Base-by-base conservation (phyloP, 768 basidiomycete genomes). In the Lactifluus rugatus region DNA sequence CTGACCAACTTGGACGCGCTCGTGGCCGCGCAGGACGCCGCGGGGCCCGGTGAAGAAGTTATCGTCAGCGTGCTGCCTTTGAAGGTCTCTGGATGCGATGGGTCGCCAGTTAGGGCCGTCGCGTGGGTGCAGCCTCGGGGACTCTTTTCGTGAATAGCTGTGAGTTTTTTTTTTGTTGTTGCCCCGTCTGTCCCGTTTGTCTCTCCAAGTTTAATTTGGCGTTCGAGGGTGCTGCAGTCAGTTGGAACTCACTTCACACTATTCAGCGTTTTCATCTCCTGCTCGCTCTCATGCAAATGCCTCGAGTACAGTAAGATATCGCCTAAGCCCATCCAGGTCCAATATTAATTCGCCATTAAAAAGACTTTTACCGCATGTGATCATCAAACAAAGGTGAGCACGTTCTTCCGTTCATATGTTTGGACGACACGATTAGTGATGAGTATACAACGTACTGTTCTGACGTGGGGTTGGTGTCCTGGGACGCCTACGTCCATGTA, bases 91-190 rank as follows among this genome's bases (percentile, higher is more conserved):
- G 65, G 65, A 26, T 62, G 63, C 23, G 69, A 70, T 41, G 69
- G 66, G 1, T 66, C 69, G 11, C 69, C 69, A 2, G 62, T 69
- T 13, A 57, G 69, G 26, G 69, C 69, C 9, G 66, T 69, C 2
- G 69, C 64, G 19, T 64, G 56, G 57, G 46, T 61, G 34, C 58
- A 56, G 36, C 19, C 53, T 16, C 54, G 21, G 3, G 48, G 32
- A 1, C 10, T 36, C 8, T 50, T 54, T 37, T 36, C 42, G 16
- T 60, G 54, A 56, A 16, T 6, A 26, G 8, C 34, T 3, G 21
- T 28, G 14, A 3, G 41, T 41, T n/a, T 39, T 16, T 39, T 34
- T 10, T 34, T 10, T 34, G 3, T 31, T 31, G 3, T 31, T 31
- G 3, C 13, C 13, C 10, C 13, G 34, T 36, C 11, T 13, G 34